Evolutionary conservation across 2,329 filamentous ascomycete species (phyloP).

Genomic region (Lecanicillium sp.): DNA sequence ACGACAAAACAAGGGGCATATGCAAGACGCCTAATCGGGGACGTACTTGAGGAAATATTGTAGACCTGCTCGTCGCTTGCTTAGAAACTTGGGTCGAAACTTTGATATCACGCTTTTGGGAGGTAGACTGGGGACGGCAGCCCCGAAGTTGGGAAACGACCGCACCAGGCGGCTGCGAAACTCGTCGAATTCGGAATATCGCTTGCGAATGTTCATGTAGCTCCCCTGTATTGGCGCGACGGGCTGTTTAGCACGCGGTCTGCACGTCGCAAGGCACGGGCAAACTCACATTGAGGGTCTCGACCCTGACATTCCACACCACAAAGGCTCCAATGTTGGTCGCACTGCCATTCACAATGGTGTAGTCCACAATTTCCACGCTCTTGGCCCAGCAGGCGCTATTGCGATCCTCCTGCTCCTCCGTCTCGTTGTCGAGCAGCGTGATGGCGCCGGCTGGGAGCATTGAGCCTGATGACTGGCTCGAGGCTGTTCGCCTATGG

Average conservation of each 20-base stretch:
- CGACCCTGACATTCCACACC: slow-evolving; percentile 84
- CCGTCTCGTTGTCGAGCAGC: slow-evolving; percentile 54
- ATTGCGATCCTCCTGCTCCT: slow-evolving; percentile 41
- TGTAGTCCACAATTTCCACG: slow-evolving; percentile 51
- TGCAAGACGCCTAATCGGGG: too few species aligned
- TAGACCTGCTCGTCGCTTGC: slow-evolving; percentile 72
- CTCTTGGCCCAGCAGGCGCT: slow-evolving; percentile 58
- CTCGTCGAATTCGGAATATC: slow-evolving; percentile 92
- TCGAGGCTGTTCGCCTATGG: slow-evolving; percentile 33
- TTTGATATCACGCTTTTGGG: slow-evolving; percentile 86
- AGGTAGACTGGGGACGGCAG: slow-evolving; percentile 81
- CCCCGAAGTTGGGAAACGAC: slow-evolving; percentile 78
- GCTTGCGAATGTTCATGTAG: slow-evolving; percentile 55
- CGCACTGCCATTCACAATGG: slow-evolving; percentile 47
- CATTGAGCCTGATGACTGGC: slow-evolving; percentile 39
- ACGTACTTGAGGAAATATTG: slow-evolving; percentile 89
- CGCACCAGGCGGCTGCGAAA: slow-evolving; percentile 64
- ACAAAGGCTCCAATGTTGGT: slow-evolving; percentile 78
- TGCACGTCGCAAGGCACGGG: not conserved
- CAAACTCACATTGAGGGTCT: slow-evolving; percentile 70
- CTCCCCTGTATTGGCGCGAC: slow-evolving; percentile 39
- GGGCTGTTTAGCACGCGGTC: not conserved
- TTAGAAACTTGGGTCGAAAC: slow-evolving; percentile 79
- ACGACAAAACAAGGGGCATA: not conserved
- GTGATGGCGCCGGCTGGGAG: slow-evolving; percentile 49